Conservation (phyloP, 495 filamentous ascomycete genomes). For the Pseudevernia furfuracea region DNA sequence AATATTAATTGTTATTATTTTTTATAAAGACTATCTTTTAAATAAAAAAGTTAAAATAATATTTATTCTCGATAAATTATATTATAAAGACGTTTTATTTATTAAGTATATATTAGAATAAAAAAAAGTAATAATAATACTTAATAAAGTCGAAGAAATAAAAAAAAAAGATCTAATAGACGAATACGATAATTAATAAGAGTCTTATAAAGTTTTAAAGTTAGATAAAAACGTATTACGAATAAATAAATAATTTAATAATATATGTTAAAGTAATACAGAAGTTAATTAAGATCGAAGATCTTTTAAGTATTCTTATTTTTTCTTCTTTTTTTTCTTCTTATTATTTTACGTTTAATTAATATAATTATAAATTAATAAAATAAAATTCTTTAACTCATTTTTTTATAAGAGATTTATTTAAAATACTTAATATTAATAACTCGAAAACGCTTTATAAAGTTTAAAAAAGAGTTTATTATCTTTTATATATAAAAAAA, state of each 20-base stretch:
- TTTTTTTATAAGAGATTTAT: neutral
- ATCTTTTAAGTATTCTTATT: too few relatives aligned
- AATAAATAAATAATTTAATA: neutral
- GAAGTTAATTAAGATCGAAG: too few relatives aligned
- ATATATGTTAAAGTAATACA: neutral
- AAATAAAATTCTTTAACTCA: neutral
- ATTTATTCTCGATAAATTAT: neutral
- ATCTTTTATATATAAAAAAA: too few relatives aligned
- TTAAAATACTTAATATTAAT: too few relatives aligned
- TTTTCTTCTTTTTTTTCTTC: neutral
- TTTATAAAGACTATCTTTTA: too few relatives aligned
- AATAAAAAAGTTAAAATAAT: neutral
- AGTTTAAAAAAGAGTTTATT: too few relatives aligned
- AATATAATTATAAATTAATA: neutral
- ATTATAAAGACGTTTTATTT: neutral
- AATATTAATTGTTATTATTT: too few relatives aligned
- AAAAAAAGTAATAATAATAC: neutral
- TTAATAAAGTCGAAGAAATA: neutral
- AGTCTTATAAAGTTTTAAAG: too few relatives aligned
- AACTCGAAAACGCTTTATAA: too few relatives aligned
- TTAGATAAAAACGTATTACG: neutral
- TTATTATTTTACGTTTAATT: neutral
- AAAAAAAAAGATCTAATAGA: neutral
- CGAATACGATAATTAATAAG: neutral
- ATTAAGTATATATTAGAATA: neutral